These are phyloP conservation scores for Verticillium isaacii DNA, from an alignment of 2,329 filamentous ascomycete species.

Conservation along the genomic window DNA sequence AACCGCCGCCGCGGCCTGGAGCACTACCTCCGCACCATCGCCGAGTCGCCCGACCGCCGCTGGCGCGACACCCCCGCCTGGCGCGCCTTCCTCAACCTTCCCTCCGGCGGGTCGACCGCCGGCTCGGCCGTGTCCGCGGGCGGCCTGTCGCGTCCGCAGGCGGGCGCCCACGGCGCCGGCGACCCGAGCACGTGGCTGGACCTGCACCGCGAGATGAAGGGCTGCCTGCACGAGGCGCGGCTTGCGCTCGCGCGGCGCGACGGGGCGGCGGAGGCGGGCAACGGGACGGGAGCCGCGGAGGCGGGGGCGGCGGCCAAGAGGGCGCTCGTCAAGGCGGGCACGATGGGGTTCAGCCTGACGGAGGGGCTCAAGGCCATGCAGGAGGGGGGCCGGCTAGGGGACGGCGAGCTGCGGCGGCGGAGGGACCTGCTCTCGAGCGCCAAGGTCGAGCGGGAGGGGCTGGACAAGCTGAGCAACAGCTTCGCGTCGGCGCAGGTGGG, in stretches of 20 bases:
- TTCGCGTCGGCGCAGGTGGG: slow-evolving; percentile 19
- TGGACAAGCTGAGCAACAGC: slow-evolving; percentile 67
- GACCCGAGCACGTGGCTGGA: slow-evolving; percentile 73
- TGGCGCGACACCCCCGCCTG: slow-evolving; percentile 73
- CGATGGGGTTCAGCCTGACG: slow-evolving; percentile 58
- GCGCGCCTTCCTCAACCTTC: slow-evolving; percentile 69
- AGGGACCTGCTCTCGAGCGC: slow-evolving; percentile 66
- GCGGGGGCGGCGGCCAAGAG: slow-evolving; percentile 71
- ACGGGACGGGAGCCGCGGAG: slow-evolving; percentile 45
- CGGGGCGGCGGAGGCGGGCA: slow-evolving; percentile 33
- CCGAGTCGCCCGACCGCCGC: slow-evolving; percentile 65
- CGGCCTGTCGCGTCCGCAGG: slow-evolving; percentile 26
- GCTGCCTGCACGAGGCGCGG: slow-evolving; percentile 62
- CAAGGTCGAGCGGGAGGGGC: slow-evolving; percentile 67
- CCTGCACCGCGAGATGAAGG: slow-evolving; percentile 69
- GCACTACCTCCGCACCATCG: slow-evolving; percentile 66
- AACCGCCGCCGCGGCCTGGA: slow-evolving; percentile 65
- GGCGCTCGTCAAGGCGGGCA: slow-evolving; percentile 63
- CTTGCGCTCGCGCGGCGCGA: slow-evolving; percentile 65
- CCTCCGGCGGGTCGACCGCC: slow-evolving; percentile 40
- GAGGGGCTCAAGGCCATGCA: slow-evolving; percentile 58
- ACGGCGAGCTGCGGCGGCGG: slow-evolving; percentile 69
- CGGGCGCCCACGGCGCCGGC: slow-evolving; percentile 22
- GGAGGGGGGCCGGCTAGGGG: slow-evolving; percentile 55
- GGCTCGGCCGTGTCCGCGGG: slow-evolving; percentile 44